Evolutionary conservation across 2,329 filamentous ascomycete species (phyloP).

Genomic region (Hymenoscyphus albidus): DNA sequence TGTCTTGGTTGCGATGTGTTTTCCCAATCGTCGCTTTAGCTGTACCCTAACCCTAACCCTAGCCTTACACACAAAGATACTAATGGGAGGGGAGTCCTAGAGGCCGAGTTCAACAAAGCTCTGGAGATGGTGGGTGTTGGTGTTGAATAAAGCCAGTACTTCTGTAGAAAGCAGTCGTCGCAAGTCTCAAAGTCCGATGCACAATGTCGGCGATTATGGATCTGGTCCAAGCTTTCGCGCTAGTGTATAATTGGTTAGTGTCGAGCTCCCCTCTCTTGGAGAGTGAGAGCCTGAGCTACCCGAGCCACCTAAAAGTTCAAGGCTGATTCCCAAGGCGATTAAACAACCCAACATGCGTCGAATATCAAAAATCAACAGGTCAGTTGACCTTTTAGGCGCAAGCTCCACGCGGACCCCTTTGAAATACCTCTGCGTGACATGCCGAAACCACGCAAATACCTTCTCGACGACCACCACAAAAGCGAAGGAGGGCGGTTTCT

Average conservation of each 20-base stretch:
- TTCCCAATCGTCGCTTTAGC: not conserved
- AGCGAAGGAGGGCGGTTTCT: slow-evolving; percentile 22
- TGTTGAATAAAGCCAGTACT: not conserved
- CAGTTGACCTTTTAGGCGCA: slow-evolving; percentile 29
- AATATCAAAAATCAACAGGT: slow-evolving; percentile 31
- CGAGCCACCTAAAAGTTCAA: slow-evolving; percentile 21
- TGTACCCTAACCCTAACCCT: not conserved
- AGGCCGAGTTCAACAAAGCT: not conserved
- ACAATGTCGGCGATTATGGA: not conserved
- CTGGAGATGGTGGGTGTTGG: not conserved
- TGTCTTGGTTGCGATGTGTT: not conserved
- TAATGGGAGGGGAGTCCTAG: not conserved
- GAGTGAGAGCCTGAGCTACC: not conserved
- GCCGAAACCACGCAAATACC: slow-evolving; percentile 26
- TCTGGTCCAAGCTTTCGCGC: not conserved
- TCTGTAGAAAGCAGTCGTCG: not conserved
- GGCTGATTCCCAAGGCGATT: not conserved
- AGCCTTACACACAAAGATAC: not conserved
- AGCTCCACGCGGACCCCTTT: slow-evolving; percentile 13
- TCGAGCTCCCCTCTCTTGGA: not conserved
- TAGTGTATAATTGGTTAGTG: not conserved
- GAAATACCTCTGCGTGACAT: slow-evolving; percentile 28
- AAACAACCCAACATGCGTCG: slow-evolving; percentile 31
- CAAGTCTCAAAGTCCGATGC: not conserved
- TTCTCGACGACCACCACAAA: slow-evolving; percentile 31